These are phyloP conservation scores for Tolypocladium tundrense DNA, from an alignment of 2,329 filamentous ascomycete species.

Conservation along the genomic window DNA sequence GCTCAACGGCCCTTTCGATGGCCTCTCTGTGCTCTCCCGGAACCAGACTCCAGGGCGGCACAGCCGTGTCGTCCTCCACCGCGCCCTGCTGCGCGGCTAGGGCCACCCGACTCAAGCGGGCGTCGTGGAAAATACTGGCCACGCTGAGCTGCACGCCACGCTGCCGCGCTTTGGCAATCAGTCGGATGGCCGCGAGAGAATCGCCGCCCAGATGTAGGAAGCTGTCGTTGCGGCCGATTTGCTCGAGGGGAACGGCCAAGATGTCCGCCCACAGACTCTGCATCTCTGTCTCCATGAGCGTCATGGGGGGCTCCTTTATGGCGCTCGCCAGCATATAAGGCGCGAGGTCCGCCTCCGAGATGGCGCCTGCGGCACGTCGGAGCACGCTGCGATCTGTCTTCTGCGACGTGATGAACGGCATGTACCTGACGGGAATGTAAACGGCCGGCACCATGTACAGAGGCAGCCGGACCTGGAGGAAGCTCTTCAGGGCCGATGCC, in stretches of 20 bases:
- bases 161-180: not conserved
- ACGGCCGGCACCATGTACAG: constrained; percentile 3
- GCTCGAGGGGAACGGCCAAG: not conserved
- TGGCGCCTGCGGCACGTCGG: not conserved
- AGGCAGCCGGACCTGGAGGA: constrained; percentile 1
- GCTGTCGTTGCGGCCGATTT: not conserved
- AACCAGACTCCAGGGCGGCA: too few species aligned
- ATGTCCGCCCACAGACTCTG: constrained; percentile 2
- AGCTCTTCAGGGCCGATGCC: not conserved
- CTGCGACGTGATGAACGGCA: constrained; percentile 6
- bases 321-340: not conserved
- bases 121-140: not conserved
- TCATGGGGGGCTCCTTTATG: not conserved
- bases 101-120: too few species aligned
- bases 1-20: too few species aligned
- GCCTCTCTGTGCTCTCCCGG: too few species aligned
- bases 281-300: not conserved
- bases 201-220: constrained; percentile 1
- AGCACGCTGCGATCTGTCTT: constrained; percentile 8
- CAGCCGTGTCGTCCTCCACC: too few species aligned
- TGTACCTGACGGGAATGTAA: constrained; percentile 1
- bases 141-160: not conserved
- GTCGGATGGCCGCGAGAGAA: not conserved
- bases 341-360: not conserved
- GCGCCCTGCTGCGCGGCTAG: not conserved